phyloP scores from a whole-genome alignment of 1,284 basidiomycete genomes.

The Filobasidium uniguttulatum region DNA sequence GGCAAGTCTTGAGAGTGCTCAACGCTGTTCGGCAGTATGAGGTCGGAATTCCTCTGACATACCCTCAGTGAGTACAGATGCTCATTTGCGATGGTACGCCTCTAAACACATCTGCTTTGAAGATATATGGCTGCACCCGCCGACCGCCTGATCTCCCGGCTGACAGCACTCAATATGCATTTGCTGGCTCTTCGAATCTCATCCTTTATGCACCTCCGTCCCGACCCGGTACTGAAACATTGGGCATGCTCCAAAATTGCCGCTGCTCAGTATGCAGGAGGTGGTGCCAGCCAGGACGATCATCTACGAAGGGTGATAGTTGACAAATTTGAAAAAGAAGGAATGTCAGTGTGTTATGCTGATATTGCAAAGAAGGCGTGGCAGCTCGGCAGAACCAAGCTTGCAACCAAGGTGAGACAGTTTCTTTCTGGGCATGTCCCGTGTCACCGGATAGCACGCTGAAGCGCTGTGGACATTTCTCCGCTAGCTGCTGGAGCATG shows the following conservation, averaged over 20 bases:
- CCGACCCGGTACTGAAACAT: slow-evolving; percentile 78
- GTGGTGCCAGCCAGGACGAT: slow-evolving; percentile 47
- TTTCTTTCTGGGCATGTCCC: neutral
- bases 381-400: slow-evolving; percentile 67
- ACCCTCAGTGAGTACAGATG: slow-evolving; percentile 54
- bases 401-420: slow-evolving; percentile 68
- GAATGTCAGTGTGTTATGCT: slow-evolving; percentile 62
- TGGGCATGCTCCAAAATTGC: slow-evolving; percentile 91
- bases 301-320: slow-evolving; percentile 69
- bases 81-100: neutral
- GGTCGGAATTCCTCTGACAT: slow-evolving; percentile 85
- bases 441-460: neutral
- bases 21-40: slow-evolving; percentile 84
- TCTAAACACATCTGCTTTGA: slow-evolving; percentile 2
- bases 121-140: slow-evolving; percentile 68
- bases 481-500: slow-evolving; percentile 79
- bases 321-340: slow-evolving; percentile 59
- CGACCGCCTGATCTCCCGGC: slow-evolving; percentile 60
- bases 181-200: slow-evolving; percentile 86
- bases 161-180: slow-evolving; percentile 79
- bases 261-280: slow-evolving; percentile 43
- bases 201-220: slow-evolving; percentile 63
- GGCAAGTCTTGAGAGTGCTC: slow-evolving; percentile 81
- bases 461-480: neutral
- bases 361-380: slow-evolving; percentile 90